Evolutionary conservation across 306 rosid species (phyloP).

Genomic region (Luffa aegyptiaca): DNA sequence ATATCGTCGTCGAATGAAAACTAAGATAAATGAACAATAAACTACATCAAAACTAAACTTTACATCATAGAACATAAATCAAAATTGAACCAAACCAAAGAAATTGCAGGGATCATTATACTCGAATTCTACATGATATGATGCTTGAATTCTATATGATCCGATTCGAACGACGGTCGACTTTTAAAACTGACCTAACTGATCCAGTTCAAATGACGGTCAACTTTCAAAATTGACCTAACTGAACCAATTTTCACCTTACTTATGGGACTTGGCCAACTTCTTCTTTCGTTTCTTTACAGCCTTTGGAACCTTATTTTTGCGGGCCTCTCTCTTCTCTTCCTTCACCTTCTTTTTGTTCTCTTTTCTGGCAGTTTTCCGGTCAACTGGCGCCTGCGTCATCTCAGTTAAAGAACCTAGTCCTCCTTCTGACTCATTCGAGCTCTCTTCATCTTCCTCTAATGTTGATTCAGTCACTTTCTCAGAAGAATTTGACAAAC

Average conservation of each 20-base stretch:
- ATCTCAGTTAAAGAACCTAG: constrained; percentile 15
- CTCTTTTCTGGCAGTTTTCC: constrained; percentile 78
- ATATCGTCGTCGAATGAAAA: neutral
- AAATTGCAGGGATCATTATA: neutral
- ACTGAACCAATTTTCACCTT: neutral
- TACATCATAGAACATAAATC: neutral
- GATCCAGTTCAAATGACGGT: neutral
- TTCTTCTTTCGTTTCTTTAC: constrained; percentile 72
- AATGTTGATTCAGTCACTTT: constrained; percentile 22
- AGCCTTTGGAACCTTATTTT: constrained; percentile 69
- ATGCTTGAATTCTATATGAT: neutral
- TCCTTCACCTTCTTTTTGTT: constrained; percentile 79
- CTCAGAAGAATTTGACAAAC: constrained; percentile 9
- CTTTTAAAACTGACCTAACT: no score
- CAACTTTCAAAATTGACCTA: neutral
- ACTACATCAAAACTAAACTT: neutral
- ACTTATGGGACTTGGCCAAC: constrained; percentile 53
- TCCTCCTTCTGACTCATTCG: constrained; percentile 44
- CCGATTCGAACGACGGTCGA: neutral
- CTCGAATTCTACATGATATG: neutral
- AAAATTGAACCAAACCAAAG: neutral
- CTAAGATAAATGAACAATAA: neutral
- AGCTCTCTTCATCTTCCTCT: constrained; percentile 24
- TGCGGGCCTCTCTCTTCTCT: constrained; percentile 81
- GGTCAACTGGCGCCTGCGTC: constrained; percentile 35